Evolutionary conservation across 2,329 filamentous ascomycete species (phyloP), one percentile per base, ranked within the genome.

Genomic region (Penicillium verrucosum): DNA sequence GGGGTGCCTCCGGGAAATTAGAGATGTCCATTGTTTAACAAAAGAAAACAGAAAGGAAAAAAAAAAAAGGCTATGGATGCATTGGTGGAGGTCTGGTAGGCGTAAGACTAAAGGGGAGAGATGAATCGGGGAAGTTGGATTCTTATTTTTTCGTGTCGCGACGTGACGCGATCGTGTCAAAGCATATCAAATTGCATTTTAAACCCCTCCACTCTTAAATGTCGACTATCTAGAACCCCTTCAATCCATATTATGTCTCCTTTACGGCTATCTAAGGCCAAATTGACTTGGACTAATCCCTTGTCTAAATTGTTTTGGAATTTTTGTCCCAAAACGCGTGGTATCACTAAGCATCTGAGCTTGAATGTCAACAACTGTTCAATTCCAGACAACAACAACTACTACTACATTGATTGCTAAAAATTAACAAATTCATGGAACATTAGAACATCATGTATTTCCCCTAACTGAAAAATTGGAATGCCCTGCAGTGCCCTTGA

Each of bases 1-100:
- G 65, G 46, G 70, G 69, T 54, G 68, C 64, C 51, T 71, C 67
- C 55, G 70, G 66, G 43, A 72, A 69, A 66, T 66, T 69, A 66
- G 64, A 65, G 56, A 56, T 53, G 60, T 67, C 63, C 72, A 74
- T 74, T 66, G 51, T 59, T 46, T 11, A 25, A 45, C 9, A 57
- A 64, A 57, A 61, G 23, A 37, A 40, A 56, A 64, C 57, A 49
- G 58, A 65, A 63, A 46, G 3, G 0, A 16, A 45, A 18, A 2
- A 29, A 45, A 18, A 45, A n/a, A 9, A 45, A n/a, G 4, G 44
- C 43, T 54, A 54, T 16, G 46, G 29, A 59, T 51, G 52, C 58
- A 61, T 64, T 45, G 45, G 54, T 46, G 51, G 56, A 38, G 36
- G 36, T 38, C 48, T 40, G 51, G 49, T 59, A 60, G 27, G 27